These are phyloP conservation scores for Didymella pinodella DNA, from an alignment of 2,329 filamentous ascomycete genomes.

Conservation along the genomic window DNA sequence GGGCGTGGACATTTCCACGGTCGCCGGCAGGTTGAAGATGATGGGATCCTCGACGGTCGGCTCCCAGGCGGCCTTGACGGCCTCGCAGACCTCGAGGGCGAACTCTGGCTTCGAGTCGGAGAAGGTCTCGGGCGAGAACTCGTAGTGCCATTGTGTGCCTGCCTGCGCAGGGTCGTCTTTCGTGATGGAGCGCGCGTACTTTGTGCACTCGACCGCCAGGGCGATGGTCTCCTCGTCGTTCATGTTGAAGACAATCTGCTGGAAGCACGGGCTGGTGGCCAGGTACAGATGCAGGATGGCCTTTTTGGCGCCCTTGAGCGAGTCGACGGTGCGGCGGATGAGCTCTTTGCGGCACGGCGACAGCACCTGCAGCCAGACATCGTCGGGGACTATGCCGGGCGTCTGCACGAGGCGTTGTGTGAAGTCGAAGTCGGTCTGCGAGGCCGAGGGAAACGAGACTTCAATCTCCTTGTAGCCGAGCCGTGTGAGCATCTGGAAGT, in stretches of 20 bases:
- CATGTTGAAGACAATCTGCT: slow-evolving; percentile 88
- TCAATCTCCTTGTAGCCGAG: slow-evolving; percentile 98
- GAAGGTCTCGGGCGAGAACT: slow-evolving; percentile 88
- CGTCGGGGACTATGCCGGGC: slow-evolving; percentile 81
- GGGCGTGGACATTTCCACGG: slow-evolving; percentile 91
- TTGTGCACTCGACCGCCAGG: slow-evolving; percentile 84
- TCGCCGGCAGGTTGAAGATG: slow-evolving; percentile 97
- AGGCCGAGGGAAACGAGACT: slow-evolving; percentile 92
- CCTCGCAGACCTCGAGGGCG: slow-evolving; percentile 83
- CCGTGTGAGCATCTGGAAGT: slow-evolving; percentile 92
- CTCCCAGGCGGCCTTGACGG: slow-evolving; percentile 92
- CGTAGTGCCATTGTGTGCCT: slow-evolving; percentile 76
- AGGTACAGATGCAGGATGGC: slow-evolving; percentile 96
- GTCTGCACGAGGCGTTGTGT: slow-evolving; percentile 86
- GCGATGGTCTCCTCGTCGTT: slow-evolving; percentile 81
- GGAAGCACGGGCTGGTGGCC: slow-evolving; percentile 95
- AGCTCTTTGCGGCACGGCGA: slow-evolving; percentile 91
- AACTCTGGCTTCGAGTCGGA: slow-evolving; percentile 89
- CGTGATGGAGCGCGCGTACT: slow-evolving; percentile 86
- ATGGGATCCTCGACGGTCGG: slow-evolving; percentile 80
- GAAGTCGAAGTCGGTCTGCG: slow-evolving; percentile 95
- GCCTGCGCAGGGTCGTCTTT: slow-evolving; percentile 72
- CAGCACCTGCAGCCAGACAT: slow-evolving; percentile 91
- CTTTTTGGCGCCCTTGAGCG: slow-evolving; percentile 87
- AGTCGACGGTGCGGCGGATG: slow-evolving; percentile 87